phyloP scores from a whole-genome alignment of 2,329 filamentous ascomycete genomes.

The Botrytis cinerea region DNA sequence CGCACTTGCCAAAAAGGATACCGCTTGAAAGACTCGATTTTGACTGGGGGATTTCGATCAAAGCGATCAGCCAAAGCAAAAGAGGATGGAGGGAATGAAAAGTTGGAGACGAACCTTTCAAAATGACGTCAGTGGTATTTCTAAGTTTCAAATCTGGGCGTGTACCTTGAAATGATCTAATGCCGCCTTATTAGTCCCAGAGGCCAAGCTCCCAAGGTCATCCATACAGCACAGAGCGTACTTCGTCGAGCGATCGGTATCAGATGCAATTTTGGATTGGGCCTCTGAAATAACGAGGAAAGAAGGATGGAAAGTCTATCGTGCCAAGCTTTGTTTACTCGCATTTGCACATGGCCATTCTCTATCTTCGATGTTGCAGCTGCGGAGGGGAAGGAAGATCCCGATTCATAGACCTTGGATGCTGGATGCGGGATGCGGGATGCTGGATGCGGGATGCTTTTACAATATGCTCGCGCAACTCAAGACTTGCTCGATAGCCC shows the following conservation, averaged over 20 bases:
- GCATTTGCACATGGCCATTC: not conserved
- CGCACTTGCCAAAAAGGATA: not conserved
- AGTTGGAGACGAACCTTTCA: slow-evolving; percentile 7
- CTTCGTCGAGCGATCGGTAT: not conserved
- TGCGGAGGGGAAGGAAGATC: not conserved
- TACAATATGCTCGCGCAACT: not conserved
- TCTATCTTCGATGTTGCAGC: not conserved
- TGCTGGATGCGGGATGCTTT: too few species aligned
- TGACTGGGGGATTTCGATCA: not conserved
- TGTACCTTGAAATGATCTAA: slow-evolving; percentile 12
- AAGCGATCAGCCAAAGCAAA: not conserved
- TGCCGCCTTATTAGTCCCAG: not conserved
- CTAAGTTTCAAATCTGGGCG: not conserved
- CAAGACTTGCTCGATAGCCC: not conserved
- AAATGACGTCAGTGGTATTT: slow-evolving; percentile 4
- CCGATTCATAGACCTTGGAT: not conserved
- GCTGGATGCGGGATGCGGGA: too few species aligned
- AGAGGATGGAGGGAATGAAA: not conserved
- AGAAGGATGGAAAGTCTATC: not conserved
- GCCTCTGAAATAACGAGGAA: not conserved
- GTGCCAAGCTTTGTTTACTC: not conserved
- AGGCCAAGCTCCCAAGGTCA: not conserved
- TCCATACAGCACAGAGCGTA: too few species aligned
- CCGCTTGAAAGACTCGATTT: too few species aligned
- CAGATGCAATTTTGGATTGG: not conserved